Base-by-base conservation (phyloP, 2,329 filamentous ascomycete species). In the Macrophomina phaseolina region DNA sequence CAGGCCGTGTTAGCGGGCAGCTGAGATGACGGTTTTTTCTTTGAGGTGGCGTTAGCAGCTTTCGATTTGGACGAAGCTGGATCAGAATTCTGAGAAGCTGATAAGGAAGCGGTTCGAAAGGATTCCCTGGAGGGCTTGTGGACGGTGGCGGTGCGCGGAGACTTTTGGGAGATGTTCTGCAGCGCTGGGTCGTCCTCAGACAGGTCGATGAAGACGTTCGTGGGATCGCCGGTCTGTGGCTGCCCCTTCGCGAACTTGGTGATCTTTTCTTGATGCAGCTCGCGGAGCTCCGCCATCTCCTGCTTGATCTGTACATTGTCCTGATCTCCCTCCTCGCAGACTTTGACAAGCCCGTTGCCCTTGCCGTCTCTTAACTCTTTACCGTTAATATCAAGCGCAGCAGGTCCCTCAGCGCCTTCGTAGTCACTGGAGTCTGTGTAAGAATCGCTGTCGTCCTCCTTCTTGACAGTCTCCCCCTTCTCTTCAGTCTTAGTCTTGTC, bases 271-370 rank as follows among this genome's bases (percentile, higher is more conserved):
- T 65, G 64, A 32, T 68, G 68, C 30, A 87, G 76, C 18, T 81
- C 81, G 63, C 84, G 84, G 62, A 95, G 80, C 76, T 96, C 92
- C 14, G 84, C 82, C 71, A 92, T 80, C 77, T 96, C 91, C 90
- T 87, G 45, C 86, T 36, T 65, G 6, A 38, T 40, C 3, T 65
- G 51, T 16, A 23, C 83, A 2, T 75, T 73, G 30, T 78, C 75
- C 67, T 84, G 84, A 74, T 82, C 82, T 69, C 92, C 90, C 7
- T 62, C 58, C 23, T 62, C 58, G 42, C 58, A 62, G 1, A 95
- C 87, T 71, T 87, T 91, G 68, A 94, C 81, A 83, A 96, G 84
- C 12, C 86, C 85, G 23, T 85, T 66, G 0, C 90, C 92, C 64
- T 90, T 86, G 8, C 82, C 81, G 73, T 94, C 91, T 28, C 90